These are phyloP conservation scores for Lolium rigidum DNA, from an alignment of 176 grass and related monocot species.

Conservation along the genomic window DNA sequence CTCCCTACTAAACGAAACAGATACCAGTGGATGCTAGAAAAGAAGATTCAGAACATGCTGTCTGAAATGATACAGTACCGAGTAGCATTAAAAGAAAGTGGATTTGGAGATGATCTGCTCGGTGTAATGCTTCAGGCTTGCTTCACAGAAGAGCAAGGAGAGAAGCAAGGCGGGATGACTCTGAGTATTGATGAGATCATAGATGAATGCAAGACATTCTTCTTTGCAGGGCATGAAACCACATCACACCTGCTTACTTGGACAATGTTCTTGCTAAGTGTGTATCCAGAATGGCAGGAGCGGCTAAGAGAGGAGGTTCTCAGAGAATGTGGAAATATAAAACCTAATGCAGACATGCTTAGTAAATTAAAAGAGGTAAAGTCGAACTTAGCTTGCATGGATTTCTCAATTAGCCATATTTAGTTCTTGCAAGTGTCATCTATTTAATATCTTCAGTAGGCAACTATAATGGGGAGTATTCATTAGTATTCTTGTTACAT, in stretches of 20 bases:
- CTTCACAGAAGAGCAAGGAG: neutral
- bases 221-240: slow-evolving; percentile 3
- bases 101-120: neutral
- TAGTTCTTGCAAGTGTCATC: neutral
- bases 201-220: neutral
- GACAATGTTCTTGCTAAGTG: neutral
- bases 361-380: slow-evolving; percentile 11
- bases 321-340: neutral
- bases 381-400: neutral
- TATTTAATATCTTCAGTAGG: neutral
- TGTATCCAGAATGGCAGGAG: slow-evolving; percentile 4
- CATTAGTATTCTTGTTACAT: neutral
- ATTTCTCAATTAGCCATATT: neutral
- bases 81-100: neutral
- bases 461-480: neutral
- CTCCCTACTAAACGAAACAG: neutral
- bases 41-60: neutral
- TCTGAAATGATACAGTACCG: neutral
- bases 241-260: neutral
- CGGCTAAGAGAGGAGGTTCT: neutral
- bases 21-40: neutral
- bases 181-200: neutral
- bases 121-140: neutral
- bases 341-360: neutral
- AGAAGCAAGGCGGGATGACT: neutral